phyloP scores from a whole-genome alignment of 2,329 filamentous ascomycete genomes.

The Diaporthe nobilis region DNA sequence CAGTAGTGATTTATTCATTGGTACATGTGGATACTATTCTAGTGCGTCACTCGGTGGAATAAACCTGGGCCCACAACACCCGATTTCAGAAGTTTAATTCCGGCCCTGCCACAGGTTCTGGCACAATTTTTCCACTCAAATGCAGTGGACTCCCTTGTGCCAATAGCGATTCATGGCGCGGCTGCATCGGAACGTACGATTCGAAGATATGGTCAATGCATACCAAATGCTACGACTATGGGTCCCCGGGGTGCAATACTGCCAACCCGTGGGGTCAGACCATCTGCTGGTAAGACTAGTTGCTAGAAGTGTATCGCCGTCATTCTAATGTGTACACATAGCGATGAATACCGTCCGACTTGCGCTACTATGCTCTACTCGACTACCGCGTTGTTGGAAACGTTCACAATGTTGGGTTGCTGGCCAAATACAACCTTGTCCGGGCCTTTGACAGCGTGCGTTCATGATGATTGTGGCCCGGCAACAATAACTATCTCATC shows the following conservation, averaged over 20 bases:
- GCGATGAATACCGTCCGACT: background rate
- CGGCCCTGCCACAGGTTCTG: too few species aligned
- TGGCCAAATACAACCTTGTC: background rate
- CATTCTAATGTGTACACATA: background rate
- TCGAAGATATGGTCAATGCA: background rate
- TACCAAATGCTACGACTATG: background rate
- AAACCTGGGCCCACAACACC: too few species aligned
- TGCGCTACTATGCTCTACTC: background rate
- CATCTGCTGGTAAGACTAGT: background rate
- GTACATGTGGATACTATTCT: background rate
- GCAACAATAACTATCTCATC: background rate
- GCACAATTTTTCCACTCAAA: too few species aligned
- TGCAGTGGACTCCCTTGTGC: background rate
- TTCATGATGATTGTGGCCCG: background rate
- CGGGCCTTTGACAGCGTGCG: background rate
- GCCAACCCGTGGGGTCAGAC: background rate
- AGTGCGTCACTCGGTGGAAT: background rate
- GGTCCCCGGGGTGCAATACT: background rate
- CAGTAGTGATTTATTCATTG: too few species aligned
- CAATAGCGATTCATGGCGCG: conserved; percentile 5
- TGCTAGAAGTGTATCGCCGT: accelerated
- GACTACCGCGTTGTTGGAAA: background rate
- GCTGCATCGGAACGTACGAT: background rate
- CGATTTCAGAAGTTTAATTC: background rate
- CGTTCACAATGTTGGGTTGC: background rate